These are phyloP conservation scores for Cutaneotrichosporon sp. DNA, from an alignment of 1,284 basidiomycete species.

Conservation along the genomic window DNA sequence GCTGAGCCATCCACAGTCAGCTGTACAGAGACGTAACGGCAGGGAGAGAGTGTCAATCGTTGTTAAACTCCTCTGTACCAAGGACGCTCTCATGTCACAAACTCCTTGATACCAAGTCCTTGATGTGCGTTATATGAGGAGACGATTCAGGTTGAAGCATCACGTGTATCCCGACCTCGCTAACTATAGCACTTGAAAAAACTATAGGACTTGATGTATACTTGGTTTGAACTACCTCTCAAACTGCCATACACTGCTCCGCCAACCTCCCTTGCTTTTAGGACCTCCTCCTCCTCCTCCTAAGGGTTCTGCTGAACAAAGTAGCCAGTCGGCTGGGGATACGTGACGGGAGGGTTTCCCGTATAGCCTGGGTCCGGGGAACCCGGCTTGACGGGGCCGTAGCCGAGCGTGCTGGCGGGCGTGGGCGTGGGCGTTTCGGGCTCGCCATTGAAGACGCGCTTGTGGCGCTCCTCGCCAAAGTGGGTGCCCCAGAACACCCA, in stretches of 20 bases:
- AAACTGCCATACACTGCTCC: too few relatives aligned
- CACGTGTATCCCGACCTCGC: background rate
- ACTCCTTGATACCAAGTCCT: too few relatives aligned
- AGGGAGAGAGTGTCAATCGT: too few relatives aligned
- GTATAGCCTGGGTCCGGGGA: background rate
- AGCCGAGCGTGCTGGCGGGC: background rate
- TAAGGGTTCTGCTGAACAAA: background rate
- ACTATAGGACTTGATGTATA: too few relatives aligned
- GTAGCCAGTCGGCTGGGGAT: background rate
- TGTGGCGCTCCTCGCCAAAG: background rate
- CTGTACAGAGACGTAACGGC: too few relatives aligned
- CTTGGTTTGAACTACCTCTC: background rate
- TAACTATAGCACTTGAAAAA: too few relatives aligned
- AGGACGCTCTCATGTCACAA: too few relatives aligned
- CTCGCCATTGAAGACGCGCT: constrained; percentile 1
- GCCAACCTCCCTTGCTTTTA: background rate
- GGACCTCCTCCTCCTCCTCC: background rate
- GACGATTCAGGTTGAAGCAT: background rate
- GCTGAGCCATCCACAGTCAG: too few relatives aligned
- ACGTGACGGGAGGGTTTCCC: background rate
- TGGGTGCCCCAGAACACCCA: background rate
- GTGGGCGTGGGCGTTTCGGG: background rate
- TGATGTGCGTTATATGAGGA: too few relatives aligned
- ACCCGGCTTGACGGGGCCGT: background rate
- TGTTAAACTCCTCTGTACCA: too few relatives aligned